Evolutionary conservation across 805 yeast species (phyloP).

Genomic region (Debaryomyces hansenii): DNA sequence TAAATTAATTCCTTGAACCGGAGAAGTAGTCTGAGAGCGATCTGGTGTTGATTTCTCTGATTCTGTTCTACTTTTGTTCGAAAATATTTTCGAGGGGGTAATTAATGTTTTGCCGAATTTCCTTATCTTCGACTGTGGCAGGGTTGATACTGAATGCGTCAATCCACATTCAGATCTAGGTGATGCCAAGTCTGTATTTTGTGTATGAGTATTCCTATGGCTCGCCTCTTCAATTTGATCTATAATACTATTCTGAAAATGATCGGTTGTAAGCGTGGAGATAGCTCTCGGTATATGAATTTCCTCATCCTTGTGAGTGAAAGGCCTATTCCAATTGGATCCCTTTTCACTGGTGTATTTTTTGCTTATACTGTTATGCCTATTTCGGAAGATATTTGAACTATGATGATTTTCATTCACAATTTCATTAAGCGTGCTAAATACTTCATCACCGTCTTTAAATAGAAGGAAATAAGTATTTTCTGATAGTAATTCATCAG

Average conservation of each 20-base stretch:
- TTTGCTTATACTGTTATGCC: too few relatives aligned
- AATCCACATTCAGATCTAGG: not conserved
- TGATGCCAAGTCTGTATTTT: not conserved
- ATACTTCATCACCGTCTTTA: conserved; percentile 45
- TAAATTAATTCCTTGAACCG: conserved; percentile 19
- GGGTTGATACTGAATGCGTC: not conserved
- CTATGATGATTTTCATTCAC: not conserved
- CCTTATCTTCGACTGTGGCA: conserved; percentile 11
- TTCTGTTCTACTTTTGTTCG: conserved; percentile 3
- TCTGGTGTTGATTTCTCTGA: not conserved
- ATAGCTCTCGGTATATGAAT: not conserved
- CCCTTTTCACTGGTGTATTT: too few relatives aligned
- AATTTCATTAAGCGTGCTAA: conserved; percentile 30
- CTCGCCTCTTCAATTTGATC: not conserved
- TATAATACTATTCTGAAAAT: not conserved
- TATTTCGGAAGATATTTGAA: too few relatives aligned
- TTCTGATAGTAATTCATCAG: conserved; percentile 52
- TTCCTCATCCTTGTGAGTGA: too few relatives aligned
- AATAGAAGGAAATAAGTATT: conserved; percentile 72
- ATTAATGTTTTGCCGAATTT: conserved; percentile 18
- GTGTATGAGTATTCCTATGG: not conserved
- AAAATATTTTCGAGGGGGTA: conserved; percentile 18
- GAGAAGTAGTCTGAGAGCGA: not conserved
- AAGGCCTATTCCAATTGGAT: too few relatives aligned
- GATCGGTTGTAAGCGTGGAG: not conserved